Evolutionary conservation across 2,329 filamentous ascomycete genomes (phyloP).

Genomic region (Lecanoromycetidae sp.): DNA sequence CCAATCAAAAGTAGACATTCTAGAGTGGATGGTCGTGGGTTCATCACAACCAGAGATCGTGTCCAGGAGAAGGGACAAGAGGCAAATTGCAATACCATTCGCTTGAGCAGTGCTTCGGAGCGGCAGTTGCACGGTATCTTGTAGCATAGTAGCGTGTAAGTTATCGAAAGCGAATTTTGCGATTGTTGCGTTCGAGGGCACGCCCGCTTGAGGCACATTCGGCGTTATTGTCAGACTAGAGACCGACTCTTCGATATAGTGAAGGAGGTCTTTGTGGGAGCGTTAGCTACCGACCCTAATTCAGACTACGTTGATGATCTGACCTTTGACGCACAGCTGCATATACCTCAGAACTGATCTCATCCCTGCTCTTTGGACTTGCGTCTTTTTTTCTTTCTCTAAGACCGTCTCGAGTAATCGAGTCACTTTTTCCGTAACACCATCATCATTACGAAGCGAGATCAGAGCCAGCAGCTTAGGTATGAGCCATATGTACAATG

Average conservation of each 20-base stretch:
- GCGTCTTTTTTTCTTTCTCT: not conserved
- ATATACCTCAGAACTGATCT: conserved; percentile 14
- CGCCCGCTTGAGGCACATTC: not conserved
- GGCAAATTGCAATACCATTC: not conserved
- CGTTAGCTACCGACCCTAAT: not conserved
- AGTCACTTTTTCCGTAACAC: conserved; percentile 31
- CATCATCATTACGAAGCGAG: conserved; percentile 30
- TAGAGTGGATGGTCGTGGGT: not conserved
- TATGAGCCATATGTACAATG: conserved; percentile 43
- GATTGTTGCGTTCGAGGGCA: conserved; percentile 5
- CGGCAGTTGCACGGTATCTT: not conserved
- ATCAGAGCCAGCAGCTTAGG: conserved; percentile 40
- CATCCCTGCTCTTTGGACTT: not conserved
- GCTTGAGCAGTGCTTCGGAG: not conserved
- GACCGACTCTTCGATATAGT: conserved; percentile 29
- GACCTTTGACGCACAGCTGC: conserved; percentile 29
- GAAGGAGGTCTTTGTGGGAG: conserved; percentile 32
- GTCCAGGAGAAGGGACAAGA: not conserved
- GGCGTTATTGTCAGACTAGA: not conserved
- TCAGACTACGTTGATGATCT: conserved; percentile 20
- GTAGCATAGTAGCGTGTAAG: not conserved
- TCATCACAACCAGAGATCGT: not conserved
- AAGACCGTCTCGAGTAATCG: conserved; percentile 17
- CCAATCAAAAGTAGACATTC: not conserved
- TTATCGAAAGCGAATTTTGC: not conserved